Evolutionary conservation across 2,329 filamentous ascomycete species (phyloP).

Genomic region (Fusarium bulbicola): DNA sequence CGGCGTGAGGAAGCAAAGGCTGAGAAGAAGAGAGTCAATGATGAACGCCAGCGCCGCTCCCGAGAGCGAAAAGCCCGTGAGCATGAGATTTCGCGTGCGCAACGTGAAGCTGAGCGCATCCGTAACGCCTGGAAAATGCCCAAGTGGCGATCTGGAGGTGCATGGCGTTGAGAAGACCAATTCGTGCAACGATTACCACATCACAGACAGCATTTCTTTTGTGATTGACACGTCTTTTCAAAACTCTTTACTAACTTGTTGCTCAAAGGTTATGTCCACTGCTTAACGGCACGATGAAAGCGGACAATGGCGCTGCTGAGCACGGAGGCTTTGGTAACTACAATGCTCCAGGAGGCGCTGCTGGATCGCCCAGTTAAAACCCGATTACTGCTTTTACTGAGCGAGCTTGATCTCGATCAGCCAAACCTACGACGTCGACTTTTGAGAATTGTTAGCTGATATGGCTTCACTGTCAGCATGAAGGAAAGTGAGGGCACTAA

Average conservation of each 20-base stretch:
- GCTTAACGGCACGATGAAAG: constrained; percentile 83
- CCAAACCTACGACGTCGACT: neutral
- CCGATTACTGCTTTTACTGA: neutral
- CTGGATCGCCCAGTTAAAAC: constrained; percentile 47
- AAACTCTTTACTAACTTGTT: constrained; percentile 35
- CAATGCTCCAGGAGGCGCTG: constrained; percentile 50
- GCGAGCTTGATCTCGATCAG: neutral
- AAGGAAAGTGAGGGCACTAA: neutral
- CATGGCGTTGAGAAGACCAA: constrained; percentile 29
- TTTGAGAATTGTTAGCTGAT: neutral
- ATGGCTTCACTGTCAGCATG: neutral
- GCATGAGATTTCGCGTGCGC: constrained; percentile 19
- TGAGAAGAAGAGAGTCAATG: constrained; percentile 21
- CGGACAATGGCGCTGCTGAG: constrained; percentile 63
- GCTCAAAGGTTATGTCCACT: constrained; percentile 78
- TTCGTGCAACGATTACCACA: neutral
- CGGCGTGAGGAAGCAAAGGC: constrained; percentile 28
- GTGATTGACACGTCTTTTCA: constrained; percentile 1
- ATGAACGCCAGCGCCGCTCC: constrained; percentile 26
- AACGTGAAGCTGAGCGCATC: constrained; percentile 23
- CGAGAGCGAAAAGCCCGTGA: constrained; percentile 23
- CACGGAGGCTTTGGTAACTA: constrained; percentile 68
- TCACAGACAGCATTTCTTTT: constrained; percentile 14
- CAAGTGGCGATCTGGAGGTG: constrained; percentile 32
- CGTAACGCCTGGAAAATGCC: constrained; percentile 30